Percentiles rank a stretch among this genome's conserved stretches.
These are phyloP conservation scores for Rugosomyces carneus DNA, from an alignment of 1,284 basidiomycete genomes.

Conservation along the genomic window DNA sequence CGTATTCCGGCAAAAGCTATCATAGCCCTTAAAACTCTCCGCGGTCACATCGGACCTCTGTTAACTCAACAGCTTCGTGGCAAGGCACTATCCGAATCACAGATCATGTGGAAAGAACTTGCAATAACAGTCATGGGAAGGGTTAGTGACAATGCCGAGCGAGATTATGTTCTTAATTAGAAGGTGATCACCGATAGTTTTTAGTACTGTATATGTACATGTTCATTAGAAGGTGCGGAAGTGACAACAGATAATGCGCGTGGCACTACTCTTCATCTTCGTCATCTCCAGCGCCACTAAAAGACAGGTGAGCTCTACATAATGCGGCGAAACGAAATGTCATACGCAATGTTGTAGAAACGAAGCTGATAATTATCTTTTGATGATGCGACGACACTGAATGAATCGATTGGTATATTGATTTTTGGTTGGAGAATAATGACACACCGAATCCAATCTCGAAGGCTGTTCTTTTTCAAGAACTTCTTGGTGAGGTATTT, in stretches of 20 bases:
- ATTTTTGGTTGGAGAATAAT: background rate
- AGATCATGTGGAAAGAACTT: conserved; percentile 67
- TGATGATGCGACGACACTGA: conserved; percentile 75
- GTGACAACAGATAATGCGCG: background rate
- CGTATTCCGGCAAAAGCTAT: conserved; percentile 65
- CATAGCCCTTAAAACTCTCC: conserved; percentile 78
- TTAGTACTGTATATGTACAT: no score
- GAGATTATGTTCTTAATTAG: conserved; percentile 3
- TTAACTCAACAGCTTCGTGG: conserved; percentile 65
- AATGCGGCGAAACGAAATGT: conserved; percentile 12
- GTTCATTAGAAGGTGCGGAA: no score
- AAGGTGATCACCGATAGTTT: background rate
- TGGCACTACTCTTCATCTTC: conserved; percentile 41
- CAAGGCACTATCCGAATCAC: conserved; percentile 52
- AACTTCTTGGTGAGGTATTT: conserved; percentile 97
- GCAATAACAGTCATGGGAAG: conserved; percentile 58
- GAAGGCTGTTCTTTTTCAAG: conserved; percentile 84
- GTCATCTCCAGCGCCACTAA: conserved; percentile 40
- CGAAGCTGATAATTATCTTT: conserved; percentile 89
- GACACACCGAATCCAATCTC: conserved; percentile 77
- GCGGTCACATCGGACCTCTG: conserved; percentile 58
- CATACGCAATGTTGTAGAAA: conserved; percentile 93
- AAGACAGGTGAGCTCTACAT: conserved; percentile 21
- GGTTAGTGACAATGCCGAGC: conserved; percentile 27
- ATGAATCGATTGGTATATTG: background rate